Conservation (phyloP, 176 grass and related monocot genomes). For the Phyllostachys edulis region DNA sequence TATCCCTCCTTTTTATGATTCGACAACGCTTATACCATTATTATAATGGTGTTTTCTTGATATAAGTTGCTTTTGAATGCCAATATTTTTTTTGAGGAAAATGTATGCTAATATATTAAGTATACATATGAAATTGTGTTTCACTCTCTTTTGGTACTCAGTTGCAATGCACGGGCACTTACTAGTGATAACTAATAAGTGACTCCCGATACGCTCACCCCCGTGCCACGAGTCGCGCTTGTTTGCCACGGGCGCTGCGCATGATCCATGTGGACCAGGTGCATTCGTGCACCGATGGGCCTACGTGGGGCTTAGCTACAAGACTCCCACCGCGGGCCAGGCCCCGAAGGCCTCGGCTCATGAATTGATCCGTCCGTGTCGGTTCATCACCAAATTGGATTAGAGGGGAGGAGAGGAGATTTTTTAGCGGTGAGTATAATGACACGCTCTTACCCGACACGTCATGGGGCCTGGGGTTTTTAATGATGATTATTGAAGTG, state of each 20-base stretch:
- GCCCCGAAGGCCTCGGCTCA: not conserved
- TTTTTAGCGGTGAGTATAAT: not conserved
- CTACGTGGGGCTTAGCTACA: not conserved
- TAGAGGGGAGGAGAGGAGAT: not conserved
- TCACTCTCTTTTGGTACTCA: no score
- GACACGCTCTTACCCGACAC: conserved; percentile 17
- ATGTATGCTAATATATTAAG: no score
- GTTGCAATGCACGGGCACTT: no score
- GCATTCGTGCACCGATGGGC: not conserved
- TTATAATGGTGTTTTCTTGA: no score
- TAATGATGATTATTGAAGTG: not conserved
- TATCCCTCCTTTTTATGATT: no score
- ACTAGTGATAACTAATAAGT: not conserved
- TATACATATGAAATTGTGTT: no score
- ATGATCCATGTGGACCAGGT: not conserved
- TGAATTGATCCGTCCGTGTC: not conserved
- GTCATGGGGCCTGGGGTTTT: not conserved
- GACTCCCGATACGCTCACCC: not conserved
- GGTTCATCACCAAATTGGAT: not conserved
- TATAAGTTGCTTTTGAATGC: no score
- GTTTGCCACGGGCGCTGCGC: not conserved
- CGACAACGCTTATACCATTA: no score
- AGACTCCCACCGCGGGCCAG: not conserved
- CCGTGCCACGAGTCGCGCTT: not conserved
- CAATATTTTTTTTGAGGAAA: no score